phyloP scores from a whole-genome alignment of 805 yeast species.

The Ogataea nitratoaversa region DNA sequence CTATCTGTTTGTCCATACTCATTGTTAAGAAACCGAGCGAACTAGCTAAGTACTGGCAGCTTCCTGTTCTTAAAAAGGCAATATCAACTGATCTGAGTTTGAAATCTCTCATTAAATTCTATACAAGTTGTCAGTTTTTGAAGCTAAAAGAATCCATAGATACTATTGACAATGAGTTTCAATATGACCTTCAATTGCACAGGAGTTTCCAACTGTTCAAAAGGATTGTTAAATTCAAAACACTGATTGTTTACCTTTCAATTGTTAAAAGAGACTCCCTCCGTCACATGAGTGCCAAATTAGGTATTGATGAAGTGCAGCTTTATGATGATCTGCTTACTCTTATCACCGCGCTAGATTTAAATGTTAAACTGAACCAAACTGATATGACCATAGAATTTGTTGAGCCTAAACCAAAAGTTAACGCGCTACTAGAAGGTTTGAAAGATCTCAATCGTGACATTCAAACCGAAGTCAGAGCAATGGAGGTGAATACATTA shows the following conservation, averaged over 20 bases:
- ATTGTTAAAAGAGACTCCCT: conserved; percentile 22
- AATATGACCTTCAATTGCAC: conserved; percentile 20
- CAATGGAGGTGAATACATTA: conserved; percentile 16
- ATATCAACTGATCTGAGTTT: conserved; percentile 19
- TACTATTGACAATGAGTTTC: conserved; percentile 8
- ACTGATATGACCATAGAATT: conserved; percentile 10
- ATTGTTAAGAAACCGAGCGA: conserved; percentile 12
- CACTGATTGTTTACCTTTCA: conserved; percentile 31
- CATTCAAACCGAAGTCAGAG: conserved; percentile 13
- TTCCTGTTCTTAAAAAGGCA: conserved; percentile 12
- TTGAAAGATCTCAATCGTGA: conserved; percentile 10
- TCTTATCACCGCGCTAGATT: conserved; percentile 19
- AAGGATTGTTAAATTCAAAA: conserved; percentile 27
- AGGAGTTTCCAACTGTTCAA: conserved; percentile 22
- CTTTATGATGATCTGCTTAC: conserved; percentile 17
- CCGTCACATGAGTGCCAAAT: conserved; percentile 16
- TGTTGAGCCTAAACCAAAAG: background rate
- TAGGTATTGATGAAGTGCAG: conserved; percentile 14
- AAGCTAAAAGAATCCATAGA: conserved; percentile 15
- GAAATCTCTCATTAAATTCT: conserved; percentile 20
- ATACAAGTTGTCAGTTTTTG: conserved; percentile 25
- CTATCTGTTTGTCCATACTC: conserved; percentile 18
- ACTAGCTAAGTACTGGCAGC: conserved; percentile 9
- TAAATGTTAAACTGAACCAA: conserved; percentile 25
- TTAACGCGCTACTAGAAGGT: conserved; percentile 1